A percentile compares a stretch with the other conserved stretches of the same genome.
Conservation (phyloP, 2,329 filamentous ascomycete genomes). For the Sporothrix brunneoviolacea region DNA sequence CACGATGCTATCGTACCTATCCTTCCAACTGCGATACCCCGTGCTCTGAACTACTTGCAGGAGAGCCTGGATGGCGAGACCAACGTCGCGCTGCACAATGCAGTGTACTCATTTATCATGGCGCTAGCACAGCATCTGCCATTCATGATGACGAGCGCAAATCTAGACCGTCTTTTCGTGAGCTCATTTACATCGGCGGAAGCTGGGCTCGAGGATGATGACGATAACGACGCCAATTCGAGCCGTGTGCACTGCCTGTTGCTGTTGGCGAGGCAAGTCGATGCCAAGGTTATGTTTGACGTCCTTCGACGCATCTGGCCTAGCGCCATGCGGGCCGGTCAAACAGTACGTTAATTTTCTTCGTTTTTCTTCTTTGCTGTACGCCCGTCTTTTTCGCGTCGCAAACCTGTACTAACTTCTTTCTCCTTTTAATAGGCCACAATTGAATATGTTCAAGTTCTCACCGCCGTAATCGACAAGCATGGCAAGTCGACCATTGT, state of each 20-base stretch:
- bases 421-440: slow-evolving; percentile 44
- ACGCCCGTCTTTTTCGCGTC: not conserved
- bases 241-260: slow-evolving; percentile 63
- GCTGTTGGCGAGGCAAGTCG: slow-evolving; percentile 69
- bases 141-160: slow-evolving; percentile 75
- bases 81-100: slow-evolving; percentile 63
- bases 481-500: slow-evolving; percentile 72
- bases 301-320: slow-evolving; percentile 67
- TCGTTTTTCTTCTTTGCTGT: not conserved
- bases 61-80: slow-evolving; percentile 49
- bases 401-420: not conserved
- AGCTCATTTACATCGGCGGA: slow-evolving; percentile 67
- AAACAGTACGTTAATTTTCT: slow-evolving; percentile 43
- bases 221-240: slow-evolving; percentile 53
- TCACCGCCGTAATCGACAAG: slow-evolving; percentile 66
- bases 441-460: slow-evolving; percentile 60
- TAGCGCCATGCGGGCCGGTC: slow-evolving; percentile 54
- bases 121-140: slow-evolving; percentile 76
- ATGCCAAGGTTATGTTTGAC: slow-evolving; percentile 68
- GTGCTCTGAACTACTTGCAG: slow-evolving; percentile 63
- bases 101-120: slow-evolving; percentile 72
- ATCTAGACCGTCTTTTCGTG: slow-evolving; percentile 64
- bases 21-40: slow-evolving; percentile 67
- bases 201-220: slow-evolving; percentile 50
- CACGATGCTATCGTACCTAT: slow-evolving; percentile 80